phyloP scores from a whole-genome alignment of 176 grass and related monocot species.

The Neostapfia colusana region DNA sequence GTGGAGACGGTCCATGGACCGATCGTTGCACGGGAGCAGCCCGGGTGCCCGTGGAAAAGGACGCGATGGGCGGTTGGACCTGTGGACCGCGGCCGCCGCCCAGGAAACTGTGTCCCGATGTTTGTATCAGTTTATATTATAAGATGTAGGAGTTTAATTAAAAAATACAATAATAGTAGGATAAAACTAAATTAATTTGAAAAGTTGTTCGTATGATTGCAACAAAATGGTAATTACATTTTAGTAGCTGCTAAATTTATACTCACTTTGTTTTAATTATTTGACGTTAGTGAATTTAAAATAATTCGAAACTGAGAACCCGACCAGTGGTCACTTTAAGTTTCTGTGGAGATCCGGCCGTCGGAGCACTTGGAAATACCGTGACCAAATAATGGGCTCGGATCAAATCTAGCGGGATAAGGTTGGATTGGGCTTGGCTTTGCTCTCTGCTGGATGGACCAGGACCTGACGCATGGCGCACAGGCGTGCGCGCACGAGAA shows the following conservation, averaged over 20 bases:
- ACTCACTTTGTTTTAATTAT: no score
- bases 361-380: background rate
- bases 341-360: background rate
- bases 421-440: constrained; percentile 18
- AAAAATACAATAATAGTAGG: no score
- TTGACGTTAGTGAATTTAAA: no score
- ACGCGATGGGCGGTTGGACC: no score
- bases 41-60: rapidly evolving
- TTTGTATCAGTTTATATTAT: no score
- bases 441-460: background rate
- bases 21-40: rapidly evolving
- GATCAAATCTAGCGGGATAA: constrained; percentile 38
- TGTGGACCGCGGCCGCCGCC: background rate
- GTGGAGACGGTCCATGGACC: constrained; percentile 11
- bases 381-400: background rate
- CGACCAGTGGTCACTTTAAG: background rate
- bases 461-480: background rate
- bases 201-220: no score
- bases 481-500: background rate
- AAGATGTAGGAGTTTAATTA: no score
- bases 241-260: no score
- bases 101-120: background rate
- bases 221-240: no score
- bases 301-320: no score
- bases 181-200: no score